phyloP scores from a whole-genome alignment of 2,329 filamentous ascomycete genomes.

The Thielaviopsis musarum region DNA sequence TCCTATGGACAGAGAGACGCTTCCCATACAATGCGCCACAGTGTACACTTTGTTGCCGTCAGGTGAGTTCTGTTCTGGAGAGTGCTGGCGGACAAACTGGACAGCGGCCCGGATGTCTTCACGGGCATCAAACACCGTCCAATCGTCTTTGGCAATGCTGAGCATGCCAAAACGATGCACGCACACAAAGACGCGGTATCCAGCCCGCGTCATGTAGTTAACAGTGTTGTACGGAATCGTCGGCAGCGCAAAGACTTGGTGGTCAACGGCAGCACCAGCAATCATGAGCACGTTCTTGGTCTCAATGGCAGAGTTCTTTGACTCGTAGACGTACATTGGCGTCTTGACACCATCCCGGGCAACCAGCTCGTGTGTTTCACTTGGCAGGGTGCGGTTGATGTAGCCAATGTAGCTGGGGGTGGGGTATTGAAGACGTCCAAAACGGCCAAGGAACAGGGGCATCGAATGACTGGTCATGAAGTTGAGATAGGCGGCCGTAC shows the following conservation, averaged over 20 bases:
- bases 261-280: conserved; percentile 44
- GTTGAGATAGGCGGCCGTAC: conserved; percentile 31
- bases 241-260: conserved; percentile 44
- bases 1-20: conserved; percentile 39
- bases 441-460: conserved; percentile 34
- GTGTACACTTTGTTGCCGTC: conserved; percentile 31
- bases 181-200: conserved; percentile 41
- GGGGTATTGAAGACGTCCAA: conserved; percentile 40
- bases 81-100: conserved; percentile 30
- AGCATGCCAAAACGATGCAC: conserved; percentile 41
- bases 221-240: conserved; percentile 47
- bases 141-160: conserved; percentile 31
- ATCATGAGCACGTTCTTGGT: conserved; percentile 41
- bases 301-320: conserved; percentile 23
- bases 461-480: conserved; percentile 38
- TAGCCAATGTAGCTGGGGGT: conserved; percentile 30
- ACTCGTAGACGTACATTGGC: conserved; percentile 39
- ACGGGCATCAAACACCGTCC: conserved; percentile 43
- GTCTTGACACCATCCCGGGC: conserved; percentile 36
- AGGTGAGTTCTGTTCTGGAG: conserved; percentile 16
- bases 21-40: conserved; percentile 47
- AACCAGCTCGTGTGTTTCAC: conserved; percentile 26
- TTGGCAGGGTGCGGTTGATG: conserved; percentile 32
- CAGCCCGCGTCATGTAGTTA: conserved; percentile 43
- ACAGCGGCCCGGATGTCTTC: conserved; percentile 41